Conservation (phyloP, 140 eudicot genomes). For the Oenanthe javanica region DNA sequence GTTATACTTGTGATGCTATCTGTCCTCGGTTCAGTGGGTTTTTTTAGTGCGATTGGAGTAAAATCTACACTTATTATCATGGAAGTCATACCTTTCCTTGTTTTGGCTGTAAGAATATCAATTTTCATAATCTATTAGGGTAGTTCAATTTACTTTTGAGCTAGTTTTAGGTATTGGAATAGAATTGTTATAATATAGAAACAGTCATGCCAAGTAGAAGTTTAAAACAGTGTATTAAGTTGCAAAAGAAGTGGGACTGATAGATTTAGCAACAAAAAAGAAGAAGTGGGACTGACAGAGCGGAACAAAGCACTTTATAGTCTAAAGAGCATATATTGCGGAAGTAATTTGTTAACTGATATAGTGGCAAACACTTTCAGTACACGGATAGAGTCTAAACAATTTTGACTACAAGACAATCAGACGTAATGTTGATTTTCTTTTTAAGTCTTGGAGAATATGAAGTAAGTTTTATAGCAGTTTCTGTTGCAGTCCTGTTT, state of each 20-base stretch:
- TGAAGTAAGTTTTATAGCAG: background rate
- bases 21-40: constrained; percentile 93
- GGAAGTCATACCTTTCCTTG: constrained; percentile 99
- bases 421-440: background rate
- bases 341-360: background rate
- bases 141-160: background rate
- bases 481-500: background rate
- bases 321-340: background rate
- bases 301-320: background rate
- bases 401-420: background rate
- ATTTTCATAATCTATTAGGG: constrained; percentile 9
- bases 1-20: constrained; percentile 92
- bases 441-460: background rate
- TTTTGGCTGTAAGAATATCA: constrained; percentile 73
- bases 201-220: background rate
- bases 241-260: background rate
- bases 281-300: background rate
- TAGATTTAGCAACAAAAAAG: background rate
- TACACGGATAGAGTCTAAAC: background rate
- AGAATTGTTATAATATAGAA: background rate
- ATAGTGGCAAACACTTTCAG: background rate
- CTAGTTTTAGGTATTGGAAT: background rate
- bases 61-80: constrained; percentile 96
- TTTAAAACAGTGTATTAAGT: background rate
- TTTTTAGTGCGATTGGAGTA: constrained; percentile 93